A percentile compares a stretch with the other conserved stretches of the same genome.
These are phyloP conservation scores for Aspergillus hiratsukae DNA, from an alignment of 2,329 filamentous ascomycete species.

Conservation along the genomic window DNA sequence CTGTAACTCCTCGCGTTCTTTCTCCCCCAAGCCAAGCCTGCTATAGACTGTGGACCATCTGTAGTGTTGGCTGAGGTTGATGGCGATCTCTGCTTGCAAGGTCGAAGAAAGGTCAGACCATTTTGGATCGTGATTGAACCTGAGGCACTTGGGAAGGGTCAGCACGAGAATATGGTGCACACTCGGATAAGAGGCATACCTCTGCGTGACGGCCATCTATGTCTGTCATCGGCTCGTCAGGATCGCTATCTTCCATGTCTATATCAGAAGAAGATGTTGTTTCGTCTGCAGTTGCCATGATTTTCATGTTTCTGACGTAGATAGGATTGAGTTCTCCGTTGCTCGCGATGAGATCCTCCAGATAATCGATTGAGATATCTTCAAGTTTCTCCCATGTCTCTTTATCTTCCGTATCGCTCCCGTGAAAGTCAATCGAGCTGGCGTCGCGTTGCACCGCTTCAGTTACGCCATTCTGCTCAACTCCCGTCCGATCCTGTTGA, in stretches of 20 bases:
- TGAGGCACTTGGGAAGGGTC: neutral
- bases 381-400: constrained; percentile 3
- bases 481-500: neutral
- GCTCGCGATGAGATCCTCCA: constrained; percentile 23
- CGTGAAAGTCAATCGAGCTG: neutral
- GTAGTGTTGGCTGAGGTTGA: constrained; percentile 25
- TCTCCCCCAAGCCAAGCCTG: constrained; percentile 22
- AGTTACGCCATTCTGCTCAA: neutral
- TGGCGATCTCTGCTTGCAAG: constrained; percentile 33
- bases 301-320: constrained; percentile 26
- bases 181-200: constrained; percentile 1
- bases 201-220: neutral
- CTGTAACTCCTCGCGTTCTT: constrained; percentile 19
- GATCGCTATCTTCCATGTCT: constrained; percentile 20
- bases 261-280: neutral
- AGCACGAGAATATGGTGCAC: neutral
- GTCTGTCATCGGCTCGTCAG: constrained; percentile 7
- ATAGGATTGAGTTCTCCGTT: constrained; percentile 25
- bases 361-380: constrained; percentile 8
- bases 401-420: neutral
- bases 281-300: constrained; percentile 9
- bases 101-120: constrained; percentile 31
- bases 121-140: constrained; percentile 13
- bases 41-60: constrained; percentile 18
- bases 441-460: neutral